Percentiles rank a stretch among this genome's conserved stretches.
These are phyloP conservation scores for Cucumis cinereus DNA, from an alignment of 306 rosid genomes.

Conservation along the genomic window DNA sequence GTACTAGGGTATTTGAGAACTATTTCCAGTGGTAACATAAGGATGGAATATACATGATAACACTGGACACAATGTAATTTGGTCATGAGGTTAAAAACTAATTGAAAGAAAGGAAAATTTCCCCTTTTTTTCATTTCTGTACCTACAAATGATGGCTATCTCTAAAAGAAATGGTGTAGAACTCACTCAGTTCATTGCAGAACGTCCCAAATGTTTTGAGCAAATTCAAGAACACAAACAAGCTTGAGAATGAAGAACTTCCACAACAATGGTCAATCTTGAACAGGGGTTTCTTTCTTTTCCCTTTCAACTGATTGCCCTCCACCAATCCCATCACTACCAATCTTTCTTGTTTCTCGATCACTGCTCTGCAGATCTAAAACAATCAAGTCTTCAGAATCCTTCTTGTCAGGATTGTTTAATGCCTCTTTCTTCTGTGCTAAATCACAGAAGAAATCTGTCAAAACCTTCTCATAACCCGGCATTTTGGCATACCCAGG, in stretches of 20 bases:
- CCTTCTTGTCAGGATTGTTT: not conserved
- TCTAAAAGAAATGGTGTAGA: not conserved
- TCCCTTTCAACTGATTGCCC: conserved; percentile 6
- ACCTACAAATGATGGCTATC: not conserved
- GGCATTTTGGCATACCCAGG: conserved; percentile 99
- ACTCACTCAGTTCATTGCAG: conserved; percentile 5
- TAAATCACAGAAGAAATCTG: conserved; percentile 75
- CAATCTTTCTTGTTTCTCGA: conserved; percentile 15
- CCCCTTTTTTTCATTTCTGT: not conserved
- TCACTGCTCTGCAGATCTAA: not conserved
- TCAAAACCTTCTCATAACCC: conserved; percentile 59
- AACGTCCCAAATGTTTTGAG: not conserved
- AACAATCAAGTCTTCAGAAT: conserved; percentile 10
- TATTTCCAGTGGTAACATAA: not conserved
- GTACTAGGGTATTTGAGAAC: not conserved
- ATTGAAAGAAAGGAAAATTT: not conserved
- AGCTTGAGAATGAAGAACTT: not conserved
- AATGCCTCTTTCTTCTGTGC: conserved; percentile 21
- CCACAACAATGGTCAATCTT: not conserved
- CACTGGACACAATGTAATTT: conserved; percentile 3
- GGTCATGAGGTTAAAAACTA: not conserved
- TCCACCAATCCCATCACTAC: conserved; percentile 25
- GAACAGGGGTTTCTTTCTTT: not conserved
- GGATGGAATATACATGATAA: conserved; percentile 10
- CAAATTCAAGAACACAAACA: not conserved